These are phyloP conservation scores for Annulohypoxylon truncatum DNA, from an alignment of 2,329 filamentous ascomycete genomes.

Conservation along the genomic window DNA sequence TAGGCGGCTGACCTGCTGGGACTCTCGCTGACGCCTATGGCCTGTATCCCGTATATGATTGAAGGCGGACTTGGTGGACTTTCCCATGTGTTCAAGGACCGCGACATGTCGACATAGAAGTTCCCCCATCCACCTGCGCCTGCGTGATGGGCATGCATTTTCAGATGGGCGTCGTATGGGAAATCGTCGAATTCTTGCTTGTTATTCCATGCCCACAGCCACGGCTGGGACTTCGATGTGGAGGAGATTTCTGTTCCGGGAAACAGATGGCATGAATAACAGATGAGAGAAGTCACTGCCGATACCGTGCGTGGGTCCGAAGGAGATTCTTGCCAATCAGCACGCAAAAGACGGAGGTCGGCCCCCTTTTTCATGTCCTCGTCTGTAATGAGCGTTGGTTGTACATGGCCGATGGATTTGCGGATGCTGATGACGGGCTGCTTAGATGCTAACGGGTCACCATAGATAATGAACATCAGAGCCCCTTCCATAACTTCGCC, in stretches of 20 bases:
- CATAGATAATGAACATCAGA: conserved; percentile 35
- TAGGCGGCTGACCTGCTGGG: background rate
- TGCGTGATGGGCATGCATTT: conserved; percentile 23
- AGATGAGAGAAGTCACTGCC: conserved; percentile 36
- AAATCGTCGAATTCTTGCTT: conserved; percentile 39
- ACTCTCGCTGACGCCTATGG: conserved; percentile 13
- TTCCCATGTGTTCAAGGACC: conserved; percentile 8
- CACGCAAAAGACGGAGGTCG: conserved; percentile 13
- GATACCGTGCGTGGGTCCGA: conserved; percentile 15
- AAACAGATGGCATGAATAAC: conserved; percentile 45
- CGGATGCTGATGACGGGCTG: conserved; percentile 24
- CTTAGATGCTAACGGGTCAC: conserved; percentile 18
- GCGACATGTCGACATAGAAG: conserved; percentile 31
- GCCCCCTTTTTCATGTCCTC: conserved; percentile 12
- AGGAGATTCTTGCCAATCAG: conserved; percentile 10
- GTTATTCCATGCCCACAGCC: conserved; percentile 46
- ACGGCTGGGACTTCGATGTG: conserved; percentile 40
- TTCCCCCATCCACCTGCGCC: conserved; percentile 23
- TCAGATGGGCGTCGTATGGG: conserved; percentile 5
- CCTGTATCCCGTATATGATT: conserved; percentile 7
- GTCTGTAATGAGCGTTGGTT: conserved; percentile 11
- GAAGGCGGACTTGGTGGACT: conserved; percentile 5
- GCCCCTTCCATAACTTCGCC: conserved; percentile 30
- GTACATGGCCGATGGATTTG: conserved; percentile 24
- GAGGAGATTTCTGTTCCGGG: conserved; percentile 31